Evolutionary conservation across 2,329 filamentous ascomycete species (phyloP), one percentile per base, ranked within the genome.

Genomic region (Venturia effusa): DNA sequence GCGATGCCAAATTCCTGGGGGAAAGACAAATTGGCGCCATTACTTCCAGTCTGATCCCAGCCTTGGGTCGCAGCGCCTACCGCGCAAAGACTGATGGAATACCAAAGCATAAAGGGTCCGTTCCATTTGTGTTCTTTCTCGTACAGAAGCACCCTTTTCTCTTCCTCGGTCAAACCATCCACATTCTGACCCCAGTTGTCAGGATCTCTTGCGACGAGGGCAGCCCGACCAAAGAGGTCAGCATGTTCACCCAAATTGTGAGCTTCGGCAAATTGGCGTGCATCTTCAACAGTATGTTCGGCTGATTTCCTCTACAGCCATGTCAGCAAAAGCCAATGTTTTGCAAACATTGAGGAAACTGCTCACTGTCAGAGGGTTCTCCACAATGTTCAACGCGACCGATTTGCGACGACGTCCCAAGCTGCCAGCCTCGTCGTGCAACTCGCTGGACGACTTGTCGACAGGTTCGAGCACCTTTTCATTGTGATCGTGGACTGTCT

Each of bases 131-230:
- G 48, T 40, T 65, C 64, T 37, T 45, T 64, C 55, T 68, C 67
- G 39, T 65, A 64, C 15, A 32, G 24, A 22, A 68, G 65, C 1
- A 63, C 63, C 17, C 17, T 37, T 17, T 41, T 59, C 45, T 68
- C 67, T 24, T 65, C 41, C 8, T 64, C 67, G 40, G 30, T 39
- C 32, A 68, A 63, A 27, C 66, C 63, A 41, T 43, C 57, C 17
- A 67, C 1, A 1, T 51, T 55, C 30, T 68, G 64, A 19, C 30
- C 51, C 60, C 71, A 71, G 5, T 43, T 45, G 3, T 67, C 59
- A 0, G 70, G 70, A 22, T 70, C 83, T 0, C 84, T 84, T 17
- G 87, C 77, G 8, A 76, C 74, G 40, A 77, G 70, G 67, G 75
- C 73, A 70, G 73, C 72, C 37, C 68, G 67, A 32, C 67, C 72